phyloP scores from a whole-genome alignment of 2,329 filamentous ascomycete species.

The Alternaria incomplexa region DNA sequence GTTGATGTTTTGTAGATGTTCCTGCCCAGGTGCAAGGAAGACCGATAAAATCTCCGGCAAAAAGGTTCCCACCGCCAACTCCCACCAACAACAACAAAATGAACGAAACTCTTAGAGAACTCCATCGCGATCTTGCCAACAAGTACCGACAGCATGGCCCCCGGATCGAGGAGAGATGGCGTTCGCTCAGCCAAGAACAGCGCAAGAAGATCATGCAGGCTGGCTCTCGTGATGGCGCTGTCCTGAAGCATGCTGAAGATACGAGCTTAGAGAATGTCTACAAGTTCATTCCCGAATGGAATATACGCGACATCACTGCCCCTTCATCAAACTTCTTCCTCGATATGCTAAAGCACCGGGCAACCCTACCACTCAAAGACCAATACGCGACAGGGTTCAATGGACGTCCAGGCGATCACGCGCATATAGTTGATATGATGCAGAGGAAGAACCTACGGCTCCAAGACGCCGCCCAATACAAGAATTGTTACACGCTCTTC shows the following conservation, averaged over 20 bases:
- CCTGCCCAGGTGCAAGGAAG: too few species aligned
- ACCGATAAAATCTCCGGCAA: background rate
- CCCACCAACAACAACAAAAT: background rate
- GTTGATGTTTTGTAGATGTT: too few species aligned
- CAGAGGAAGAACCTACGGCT: slow-evolving; percentile 42
- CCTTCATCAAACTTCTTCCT: slow-evolving; percentile 45
- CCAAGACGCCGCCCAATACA: slow-evolving; percentile 22
- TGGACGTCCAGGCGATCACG: slow-evolving; percentile 45
- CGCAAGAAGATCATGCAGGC: slow-evolving; percentile 46
- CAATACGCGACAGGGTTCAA: slow-evolving; percentile 32
- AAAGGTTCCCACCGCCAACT: background rate
- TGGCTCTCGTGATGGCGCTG: slow-evolving; percentile 39
- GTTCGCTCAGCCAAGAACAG: slow-evolving; percentile 44
- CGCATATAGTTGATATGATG: slow-evolving; percentile 47
- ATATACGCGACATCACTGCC: slow-evolving; percentile 51
- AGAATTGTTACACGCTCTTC: slow-evolving; percentile 50
- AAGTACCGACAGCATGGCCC: slow-evolving; percentile 49
- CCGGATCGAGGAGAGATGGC: slow-evolving; percentile 51
- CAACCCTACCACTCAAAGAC: slow-evolving; percentile 25
- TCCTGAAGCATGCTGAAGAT: slow-evolving; percentile 49
- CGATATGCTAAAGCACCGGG: slow-evolving; percentile 49
- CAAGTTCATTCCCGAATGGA: slow-evolving; percentile 54
- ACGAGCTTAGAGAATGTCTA: slow-evolving; percentile 45
- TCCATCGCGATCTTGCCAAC: slow-evolving; percentile 49
- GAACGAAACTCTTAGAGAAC: slow-evolving; percentile 30